Conservation (phyloP, 73 alveolate genomes). For the Paramecium pentaurelia region DNA sequence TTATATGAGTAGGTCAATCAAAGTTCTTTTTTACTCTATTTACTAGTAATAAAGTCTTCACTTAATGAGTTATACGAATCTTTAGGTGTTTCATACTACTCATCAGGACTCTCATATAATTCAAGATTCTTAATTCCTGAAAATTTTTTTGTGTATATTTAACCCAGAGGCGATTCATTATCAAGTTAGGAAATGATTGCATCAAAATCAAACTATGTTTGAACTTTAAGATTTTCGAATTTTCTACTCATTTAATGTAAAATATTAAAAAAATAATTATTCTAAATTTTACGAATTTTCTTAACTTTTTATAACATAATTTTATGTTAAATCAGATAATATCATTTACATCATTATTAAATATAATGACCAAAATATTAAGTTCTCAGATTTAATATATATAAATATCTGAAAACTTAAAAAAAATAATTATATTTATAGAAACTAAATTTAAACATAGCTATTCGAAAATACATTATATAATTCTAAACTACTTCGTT, state of each 20-base stretch:
- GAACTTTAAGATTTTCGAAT: background rate
- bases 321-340: background rate
- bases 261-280: background rate
- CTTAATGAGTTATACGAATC: background rate
- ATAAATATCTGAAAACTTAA: background rate
- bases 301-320: background rate
- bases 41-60: background rate
- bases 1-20: background rate
- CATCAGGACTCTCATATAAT: background rate
- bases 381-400: background rate
- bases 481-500: too few relatives aligned
- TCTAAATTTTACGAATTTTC: background rate
- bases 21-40: background rate
- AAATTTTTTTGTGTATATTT: background rate
- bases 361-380: background rate
- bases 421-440: background rate
- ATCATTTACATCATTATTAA: background rate
- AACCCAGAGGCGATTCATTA: background rate
- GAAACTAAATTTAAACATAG: background rate
- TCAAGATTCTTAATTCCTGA: slow-evolving; percentile 1
- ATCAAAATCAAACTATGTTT: background rate
- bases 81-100: background rate
- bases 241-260: background rate
- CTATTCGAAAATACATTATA: too few relatives aligned
- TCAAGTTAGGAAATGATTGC: background rate